Percentiles rank a stretch among this genome's conserved stretches.
Conservation (phyloP, 2,329 filamentous ascomycete genomes). For the Alternaria consortialis region DNA sequence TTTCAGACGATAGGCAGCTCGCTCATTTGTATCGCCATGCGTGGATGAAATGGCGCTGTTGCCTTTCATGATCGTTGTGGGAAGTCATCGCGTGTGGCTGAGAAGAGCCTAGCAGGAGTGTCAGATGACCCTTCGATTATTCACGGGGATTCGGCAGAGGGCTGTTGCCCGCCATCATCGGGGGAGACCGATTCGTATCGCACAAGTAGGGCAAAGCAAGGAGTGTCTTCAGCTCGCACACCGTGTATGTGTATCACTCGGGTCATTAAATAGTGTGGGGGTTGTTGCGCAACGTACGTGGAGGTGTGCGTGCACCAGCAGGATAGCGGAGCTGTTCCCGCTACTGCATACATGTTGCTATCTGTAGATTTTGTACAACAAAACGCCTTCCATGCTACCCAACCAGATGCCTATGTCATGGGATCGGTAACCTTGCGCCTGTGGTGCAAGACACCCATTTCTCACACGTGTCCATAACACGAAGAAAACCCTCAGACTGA, state of each 20-base stretch:
- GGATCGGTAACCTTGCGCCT: constrained; percentile 8
- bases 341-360: constrained; percentile 5
- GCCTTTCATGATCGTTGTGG: constrained; percentile 29
- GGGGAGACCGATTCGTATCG: background rate
- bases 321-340: constrained; percentile 3
- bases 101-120: constrained; percentile 27
- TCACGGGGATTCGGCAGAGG: constrained; percentile 7
- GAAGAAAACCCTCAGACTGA: background rate
- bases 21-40: constrained; percentile 11
- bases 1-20: background rate
- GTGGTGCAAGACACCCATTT: constrained; percentile 8
- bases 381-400: constrained; percentile 18
- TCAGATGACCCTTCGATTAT: constrained; percentile 35
- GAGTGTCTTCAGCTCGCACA: constrained; percentile 1
- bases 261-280: background rate
- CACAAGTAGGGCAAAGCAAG: constrained; percentile 11
- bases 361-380: constrained; percentile 13
- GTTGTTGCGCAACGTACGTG: constrained; percentile 3
- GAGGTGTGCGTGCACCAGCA: constrained; percentile 4
- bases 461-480: background rate
- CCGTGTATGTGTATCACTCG: background rate
- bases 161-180: constrained; percentile 1
- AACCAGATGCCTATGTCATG: constrained; percentile 1
- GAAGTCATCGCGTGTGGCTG: constrained; percentile 31
- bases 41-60: constrained; percentile 22